These are phyloP conservation scores for Arabis hirsuta DNA, from an alignment of 345 rosid species.

Conservation along the genomic window DNA sequence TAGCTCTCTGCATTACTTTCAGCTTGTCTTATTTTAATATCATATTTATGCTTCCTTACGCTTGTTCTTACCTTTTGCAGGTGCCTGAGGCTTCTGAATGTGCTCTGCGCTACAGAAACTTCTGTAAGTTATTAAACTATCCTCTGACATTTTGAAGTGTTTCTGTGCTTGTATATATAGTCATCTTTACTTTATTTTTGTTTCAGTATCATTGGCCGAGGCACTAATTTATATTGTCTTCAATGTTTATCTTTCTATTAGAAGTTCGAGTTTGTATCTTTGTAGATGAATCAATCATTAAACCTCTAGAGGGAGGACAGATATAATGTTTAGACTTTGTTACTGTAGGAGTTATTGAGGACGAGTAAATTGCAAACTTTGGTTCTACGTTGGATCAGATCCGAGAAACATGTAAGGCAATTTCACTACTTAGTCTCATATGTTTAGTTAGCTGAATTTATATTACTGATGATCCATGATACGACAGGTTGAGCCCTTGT, in stretches of 20 bases:
- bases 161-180: not conserved
- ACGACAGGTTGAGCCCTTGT: conserved; percentile 69
- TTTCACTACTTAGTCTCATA: conserved; percentile 31
- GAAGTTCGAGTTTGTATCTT: conserved; percentile 12
- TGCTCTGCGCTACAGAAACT: conserved; percentile 69
- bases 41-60: conserved; percentile 15
- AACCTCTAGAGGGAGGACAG: not conserved
- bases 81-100: conserved; percentile 81
- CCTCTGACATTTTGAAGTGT: conserved; percentile 17
- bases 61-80: conserved; percentile 52
- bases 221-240: not conserved
- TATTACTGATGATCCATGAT: conserved; percentile 31
- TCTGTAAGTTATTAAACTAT: conserved; percentile 57
- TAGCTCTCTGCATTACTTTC: not conserved
- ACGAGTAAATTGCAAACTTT: conserved; percentile 66
- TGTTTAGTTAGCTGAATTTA: conserved; percentile 14
- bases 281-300: conserved; percentile 21
- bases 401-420: conserved; percentile 66
- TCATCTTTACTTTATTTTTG: conserved; percentile 8
- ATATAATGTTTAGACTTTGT: conserved; percentile 20
- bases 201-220: conserved; percentile 2
- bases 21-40: not conserved
- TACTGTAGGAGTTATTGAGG: conserved; percentile 67
- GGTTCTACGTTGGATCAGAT: conserved; percentile 66
- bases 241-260: not conserved